Conservation (phyloP, 2,329 filamentous ascomycete genomes). For the Gremmenia infestans region DNA sequence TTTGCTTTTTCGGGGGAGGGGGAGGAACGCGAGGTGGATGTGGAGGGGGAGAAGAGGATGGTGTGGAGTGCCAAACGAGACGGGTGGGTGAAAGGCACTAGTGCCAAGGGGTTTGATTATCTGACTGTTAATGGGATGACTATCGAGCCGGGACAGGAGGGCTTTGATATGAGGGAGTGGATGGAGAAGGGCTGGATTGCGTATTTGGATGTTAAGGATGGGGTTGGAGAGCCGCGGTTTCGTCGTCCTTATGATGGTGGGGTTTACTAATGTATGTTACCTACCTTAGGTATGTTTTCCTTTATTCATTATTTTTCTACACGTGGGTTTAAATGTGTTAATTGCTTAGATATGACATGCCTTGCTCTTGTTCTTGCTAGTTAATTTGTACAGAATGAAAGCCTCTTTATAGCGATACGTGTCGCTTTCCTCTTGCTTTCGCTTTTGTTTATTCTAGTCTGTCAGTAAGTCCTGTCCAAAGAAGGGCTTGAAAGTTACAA, state of each 20-base stretch:
- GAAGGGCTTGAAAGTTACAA: too few relatives aligned
- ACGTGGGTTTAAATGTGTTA: too few relatives aligned
- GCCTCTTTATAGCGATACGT: too few relatives aligned
- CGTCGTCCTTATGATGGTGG: slow-evolving; percentile 23
- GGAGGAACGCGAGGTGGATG: slow-evolving; percentile 22
- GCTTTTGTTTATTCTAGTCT: too few relatives aligned
- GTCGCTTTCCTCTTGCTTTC: too few relatives aligned
- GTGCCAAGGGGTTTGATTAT: slow-evolving; percentile 25
- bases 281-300: too few relatives aligned
- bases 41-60: slow-evolving; percentile 10
- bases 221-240: slow-evolving; percentile 11
- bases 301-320: too few relatives aligned
- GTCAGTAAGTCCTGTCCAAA: too few relatives aligned
- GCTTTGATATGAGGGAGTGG: slow-evolving; percentile 35
- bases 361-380: too few relatives aligned
- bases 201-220: slow-evolving; percentile 22
- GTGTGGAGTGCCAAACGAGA: slow-evolving; percentile 31
- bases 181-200: slow-evolving; percentile 32
- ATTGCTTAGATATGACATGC: too few relatives aligned
- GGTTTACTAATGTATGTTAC: slow-evolving; percentile 19
- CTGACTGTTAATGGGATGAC: slow-evolving; percentile 37
- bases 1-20: slow-evolving; percentile 37
- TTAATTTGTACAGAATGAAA: too few relatives aligned
- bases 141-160: slow-evolving; percentile 35
- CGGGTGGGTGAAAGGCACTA: slow-evolving; percentile 26